Evolutionary conservation across 2,329 filamentous ascomycete genomes (phyloP), one percentile per base, ranked within the genome.

Genomic region (Davidsoniella eucalypti): DNA sequence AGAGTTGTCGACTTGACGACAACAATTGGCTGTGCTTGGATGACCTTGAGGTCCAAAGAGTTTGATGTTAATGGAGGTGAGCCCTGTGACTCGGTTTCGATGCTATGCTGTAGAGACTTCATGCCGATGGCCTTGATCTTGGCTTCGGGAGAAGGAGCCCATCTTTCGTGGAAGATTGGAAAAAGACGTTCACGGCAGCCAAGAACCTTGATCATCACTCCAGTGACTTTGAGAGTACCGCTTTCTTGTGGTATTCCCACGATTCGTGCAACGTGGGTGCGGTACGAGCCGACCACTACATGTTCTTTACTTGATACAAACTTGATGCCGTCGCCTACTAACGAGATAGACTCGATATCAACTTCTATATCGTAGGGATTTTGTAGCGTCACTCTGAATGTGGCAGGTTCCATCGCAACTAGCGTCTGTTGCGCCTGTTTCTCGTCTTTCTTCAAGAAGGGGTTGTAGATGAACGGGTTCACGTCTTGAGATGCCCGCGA

Each of bases 341-440:
- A 68, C 23, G 72, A 73, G 42, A 98, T 73, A 49, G 78, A 82
- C 61, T 96, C 87, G 33, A 98, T 80, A 50, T 94, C 86, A 4
- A 98, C 68, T 54, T 95, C 87, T 56, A 96, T 82, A 54, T 96
- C 90, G 57, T 87, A 95, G 0, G 88, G 87, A 58, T 98, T 98
- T 60, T 96, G 92, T 16, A 98, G 69, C 1, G 84, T 87, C 26
- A 96, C 73, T 57, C 76, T 75, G 63, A 95, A 94, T 3, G 75
- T 78, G 2, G 84, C 80, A 52, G 76, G 66, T 62, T 96, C 88
- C 14, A 80, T 81, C 4, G 85, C 80, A 17, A 96, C 84, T 26
- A 95, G 69, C 1, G 87, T 74, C 52, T 73, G 73, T 52, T 87
- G 79, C 10, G 75, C 68, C 1, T 71, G 69, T 21, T 73, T 72